Percentiles rank a stretch among this genome's conserved stretches.
Evolutionary conservation across 2,329 filamentous ascomycete species (phyloP).

Genomic region (Trichoderma hamatum): DNA sequence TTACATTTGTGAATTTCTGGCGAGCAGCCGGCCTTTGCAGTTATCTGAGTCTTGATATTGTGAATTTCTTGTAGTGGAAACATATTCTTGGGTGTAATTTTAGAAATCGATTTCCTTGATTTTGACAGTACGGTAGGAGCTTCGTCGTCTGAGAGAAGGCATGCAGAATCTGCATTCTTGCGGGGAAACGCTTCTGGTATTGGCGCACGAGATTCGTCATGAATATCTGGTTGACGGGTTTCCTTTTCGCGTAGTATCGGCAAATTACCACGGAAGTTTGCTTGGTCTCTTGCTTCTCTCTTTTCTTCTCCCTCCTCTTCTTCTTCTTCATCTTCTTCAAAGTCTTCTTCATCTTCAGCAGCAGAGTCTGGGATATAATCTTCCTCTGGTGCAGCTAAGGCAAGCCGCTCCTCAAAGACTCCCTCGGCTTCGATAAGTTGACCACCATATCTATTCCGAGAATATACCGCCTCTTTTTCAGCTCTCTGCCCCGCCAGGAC

Average conservation of each 20-base stretch:
- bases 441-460: conserved; percentile 24
- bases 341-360: conserved; percentile 1
- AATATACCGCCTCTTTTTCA: conserved; percentile 25
- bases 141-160: conserved; percentile 43
- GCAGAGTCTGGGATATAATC: conserved; percentile 19
- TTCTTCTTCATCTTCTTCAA: background rate
- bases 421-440: conserved; percentile 22
- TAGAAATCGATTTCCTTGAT: conserved; percentile 14
- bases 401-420: background rate
- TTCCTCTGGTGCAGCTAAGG: background rate
- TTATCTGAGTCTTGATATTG: background rate
- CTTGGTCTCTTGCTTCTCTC: background rate
- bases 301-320: background rate
- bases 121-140: conserved; percentile 36
- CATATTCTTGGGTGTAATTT: background rate
- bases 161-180: conserved; percentile 27
- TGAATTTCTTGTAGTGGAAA: background rate
- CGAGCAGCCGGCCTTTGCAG: background rate
- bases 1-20: background rate
- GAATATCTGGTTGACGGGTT: conserved; percentile 14
- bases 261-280: background rate
- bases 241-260: conserved; percentile 21
- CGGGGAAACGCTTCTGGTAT: background rate
- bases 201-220: background rate
- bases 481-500: conserved; percentile 28